Evolutionary conservation across 2,329 filamentous ascomycete species (phyloP).

Genomic region (Clarireedia monteithiana): DNA sequence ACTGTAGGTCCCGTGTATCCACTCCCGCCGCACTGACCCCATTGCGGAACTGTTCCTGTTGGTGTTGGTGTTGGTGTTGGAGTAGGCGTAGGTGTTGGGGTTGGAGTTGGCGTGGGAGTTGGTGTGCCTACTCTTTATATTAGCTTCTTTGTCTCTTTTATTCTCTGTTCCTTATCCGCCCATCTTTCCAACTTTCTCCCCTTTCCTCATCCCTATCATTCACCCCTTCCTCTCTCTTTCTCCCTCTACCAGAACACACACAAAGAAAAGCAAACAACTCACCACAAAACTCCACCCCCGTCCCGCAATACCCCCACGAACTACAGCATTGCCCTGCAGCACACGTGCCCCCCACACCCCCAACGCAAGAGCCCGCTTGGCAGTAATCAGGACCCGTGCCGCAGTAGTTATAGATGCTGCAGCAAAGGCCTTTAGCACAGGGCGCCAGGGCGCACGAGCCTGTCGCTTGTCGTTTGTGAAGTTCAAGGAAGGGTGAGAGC

Average conservation of each 20-base stretch:
- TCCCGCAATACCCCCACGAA: constrained; percentile 11
- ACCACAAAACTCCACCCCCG: constrained; percentile 7
- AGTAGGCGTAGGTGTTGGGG: background rate
- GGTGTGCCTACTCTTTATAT: background rate
- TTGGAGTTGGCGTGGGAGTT: background rate
- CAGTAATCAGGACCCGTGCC: background rate
- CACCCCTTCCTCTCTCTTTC: background rate
- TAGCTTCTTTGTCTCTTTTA: background rate
- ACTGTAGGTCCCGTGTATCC: constrained; percentile 14
- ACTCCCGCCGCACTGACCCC: constrained; percentile 14
- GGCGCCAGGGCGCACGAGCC: background rate
- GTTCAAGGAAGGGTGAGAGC: background rate
- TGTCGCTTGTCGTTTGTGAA: background rate
- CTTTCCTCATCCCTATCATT: background rate
- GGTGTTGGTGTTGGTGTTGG: background rate
- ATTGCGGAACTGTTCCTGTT: background rate
- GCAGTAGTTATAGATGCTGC: background rate
- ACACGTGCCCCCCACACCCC: constrained; percentile 15
- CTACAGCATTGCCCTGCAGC: constrained; percentile 13
- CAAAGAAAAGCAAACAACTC: background rate
- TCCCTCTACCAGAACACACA: too few relatives aligned
- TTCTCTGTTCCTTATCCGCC: background rate
- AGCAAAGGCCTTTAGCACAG: background rate
- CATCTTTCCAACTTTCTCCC: background rate
- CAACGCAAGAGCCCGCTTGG: constrained; percentile 9